phyloP scores from a whole-genome alignment of 352 stramenopile genomes.

The Pythium aristosporum region DNA sequence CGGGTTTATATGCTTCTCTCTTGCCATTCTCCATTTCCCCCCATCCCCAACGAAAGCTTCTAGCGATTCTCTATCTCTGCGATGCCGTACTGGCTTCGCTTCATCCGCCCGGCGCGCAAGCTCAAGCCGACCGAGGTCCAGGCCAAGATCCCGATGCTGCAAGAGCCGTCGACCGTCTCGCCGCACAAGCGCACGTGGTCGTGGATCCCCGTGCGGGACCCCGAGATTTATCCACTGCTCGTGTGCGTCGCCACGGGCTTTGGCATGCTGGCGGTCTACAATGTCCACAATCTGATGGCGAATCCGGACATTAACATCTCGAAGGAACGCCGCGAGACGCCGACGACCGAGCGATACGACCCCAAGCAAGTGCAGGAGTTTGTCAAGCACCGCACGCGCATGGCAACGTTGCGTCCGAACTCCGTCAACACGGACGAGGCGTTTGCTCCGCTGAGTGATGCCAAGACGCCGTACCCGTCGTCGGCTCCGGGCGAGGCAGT shows the following conservation, averaged over 20 bases:
- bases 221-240: constrained; percentile 41
- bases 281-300: constrained; percentile 30
- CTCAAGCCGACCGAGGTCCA: constrained; percentile 37
- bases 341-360: constrained; percentile 29
- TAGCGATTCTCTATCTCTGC: background rate
- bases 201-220: constrained; percentile 34
- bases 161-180: constrained; percentile 15
- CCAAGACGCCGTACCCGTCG: constrained; percentile 12
- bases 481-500: background rate
- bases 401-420: constrained; percentile 31
- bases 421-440: constrained; percentile 27
- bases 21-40: constrained; percentile 1
- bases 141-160: constrained; percentile 42
- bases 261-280: constrained; percentile 31
- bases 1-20: background rate
- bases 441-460: constrained; percentile 15
- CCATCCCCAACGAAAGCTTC: background rate
- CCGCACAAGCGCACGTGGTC: constrained; percentile 26
- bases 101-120: constrained; percentile 24
- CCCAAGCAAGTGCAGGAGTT: constrained; percentile 29
- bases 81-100: constrained; percentile 30
- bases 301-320: constrained; percentile 37
- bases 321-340: constrained; percentile 37
- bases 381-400: constrained; percentile 23
- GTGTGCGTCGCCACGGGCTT: constrained; percentile 29